A percentile compares a stretch with the other conserved stretches of the same genome.
Evolutionary conservation across 257 asterid genomes (phyloP).

Genomic region (Solanum habrochaites): DNA sequence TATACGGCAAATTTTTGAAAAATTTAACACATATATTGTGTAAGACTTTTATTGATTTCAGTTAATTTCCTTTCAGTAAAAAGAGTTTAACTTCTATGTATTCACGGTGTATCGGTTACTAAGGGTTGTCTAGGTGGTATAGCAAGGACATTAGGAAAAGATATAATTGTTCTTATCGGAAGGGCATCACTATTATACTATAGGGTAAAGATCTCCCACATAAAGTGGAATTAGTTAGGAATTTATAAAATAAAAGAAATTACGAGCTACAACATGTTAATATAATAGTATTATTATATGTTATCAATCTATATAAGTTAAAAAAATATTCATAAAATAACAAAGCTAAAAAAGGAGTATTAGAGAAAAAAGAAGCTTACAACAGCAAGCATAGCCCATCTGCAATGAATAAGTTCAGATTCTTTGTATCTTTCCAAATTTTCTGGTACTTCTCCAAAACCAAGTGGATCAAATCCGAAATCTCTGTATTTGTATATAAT

Average conservation of each 20-base stretch:
- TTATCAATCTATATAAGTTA: not conserved
- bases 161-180: too few species aligned
- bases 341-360: not conserved
- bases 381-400: conserved; percentile 98
- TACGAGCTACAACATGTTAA: not conserved
- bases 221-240: not conserved
- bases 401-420: conserved; percentile 84
- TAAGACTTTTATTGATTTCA: not conserved
- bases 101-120: not conserved
- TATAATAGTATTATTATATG: not conserved
- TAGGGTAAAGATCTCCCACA: too few species aligned
- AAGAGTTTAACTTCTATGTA: not conserved
- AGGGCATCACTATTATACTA: too few species aligned
- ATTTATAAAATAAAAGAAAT: not conserved
- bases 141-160: too few species aligned
- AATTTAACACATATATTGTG: not conserved
- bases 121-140: not conserved
- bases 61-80: not conserved
- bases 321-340: not conserved
- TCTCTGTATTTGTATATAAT: conserved; percentile 27
- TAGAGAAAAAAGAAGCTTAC: conserved; percentile 24
- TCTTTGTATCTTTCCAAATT: conserved; percentile 89
- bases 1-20: not conserved
- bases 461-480: conserved; percentile 92
- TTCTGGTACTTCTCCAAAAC: conserved; percentile 77